Conservation (phyloP, 1,284 basidiomycete species). For the Austropuccinia psidii region DNA sequence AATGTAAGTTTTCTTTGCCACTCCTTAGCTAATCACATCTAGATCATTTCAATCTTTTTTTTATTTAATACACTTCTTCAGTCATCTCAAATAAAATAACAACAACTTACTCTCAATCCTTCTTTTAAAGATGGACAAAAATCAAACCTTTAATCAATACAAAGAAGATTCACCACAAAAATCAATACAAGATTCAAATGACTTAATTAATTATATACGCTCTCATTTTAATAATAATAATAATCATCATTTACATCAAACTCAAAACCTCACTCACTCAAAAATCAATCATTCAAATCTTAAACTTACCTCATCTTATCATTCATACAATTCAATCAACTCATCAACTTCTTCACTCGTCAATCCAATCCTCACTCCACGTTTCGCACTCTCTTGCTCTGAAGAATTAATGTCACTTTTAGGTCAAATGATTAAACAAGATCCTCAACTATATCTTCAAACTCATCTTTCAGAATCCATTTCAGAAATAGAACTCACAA, state of each 20-base stretch:
- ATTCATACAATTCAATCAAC: not conserved
- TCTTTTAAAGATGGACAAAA: slow-evolving; percentile 22
- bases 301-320: not conserved
- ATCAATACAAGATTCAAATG: slow-evolving; percentile 11
- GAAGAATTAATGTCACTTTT: slow-evolving; percentile 61
- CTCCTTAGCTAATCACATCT: slow-evolving; percentile 63
- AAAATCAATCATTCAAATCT: too few species aligned
- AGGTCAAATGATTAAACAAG: slow-evolving; percentile 53
- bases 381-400: slow-evolving; percentile 90
- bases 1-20: slow-evolving; percentile 72
- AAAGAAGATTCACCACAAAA: slow-evolving; percentile 14
- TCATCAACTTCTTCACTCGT: slow-evolving; percentile 54
- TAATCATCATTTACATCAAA: not conserved
- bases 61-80: not conserved
- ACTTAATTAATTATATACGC: slow-evolving; percentile 15
- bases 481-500: slow-evolving; percentile 63
- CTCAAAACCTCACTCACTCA: not conserved
- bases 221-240: slow-evolving; percentile 12
- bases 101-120: slow-evolving; percentile 48
- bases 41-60: slow-evolving; percentile 41
- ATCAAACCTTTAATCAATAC: slow-evolving; percentile 5
- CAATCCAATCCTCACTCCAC: slow-evolving; percentile 82
- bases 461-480: slow-evolving; percentile 87
- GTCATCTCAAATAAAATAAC: not conserved
- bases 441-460: slow-evolving; percentile 62